Evolutionary conservation across 2,329 filamentous ascomycete species (phyloP).

Genomic region (Hypoxylon sp.): DNA sequence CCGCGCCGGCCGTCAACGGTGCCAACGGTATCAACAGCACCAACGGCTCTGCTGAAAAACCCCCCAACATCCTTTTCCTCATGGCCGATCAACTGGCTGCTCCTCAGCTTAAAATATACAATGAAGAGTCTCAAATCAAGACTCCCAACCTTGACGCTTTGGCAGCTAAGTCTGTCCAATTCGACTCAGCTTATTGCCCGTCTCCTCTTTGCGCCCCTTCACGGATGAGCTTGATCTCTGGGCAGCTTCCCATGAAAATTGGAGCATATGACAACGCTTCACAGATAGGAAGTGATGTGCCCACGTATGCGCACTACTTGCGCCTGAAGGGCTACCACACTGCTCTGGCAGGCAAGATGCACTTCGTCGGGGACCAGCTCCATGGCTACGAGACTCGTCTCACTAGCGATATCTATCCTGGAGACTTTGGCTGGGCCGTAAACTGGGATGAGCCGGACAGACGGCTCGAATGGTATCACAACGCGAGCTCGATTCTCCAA

Average conservation of each 20-base stretch:
- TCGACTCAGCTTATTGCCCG: constrained; percentile 94
- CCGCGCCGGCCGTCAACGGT: constrained; percentile 42
- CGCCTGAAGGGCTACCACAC: constrained; percentile 89
- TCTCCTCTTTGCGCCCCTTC: constrained; percentile 93
- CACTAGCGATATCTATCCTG: constrained; percentile 96
- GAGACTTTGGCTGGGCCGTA: constrained; percentile 93
- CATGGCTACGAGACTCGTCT: constrained; percentile 93
- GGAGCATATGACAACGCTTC: constrained; percentile 92
- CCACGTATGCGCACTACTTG: constrained; percentile 93
- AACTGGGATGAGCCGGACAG: constrained; percentile 94
- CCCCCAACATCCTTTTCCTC: constrained; percentile 89
- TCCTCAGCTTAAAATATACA: constrained; percentile 91
- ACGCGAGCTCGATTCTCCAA: constrained; percentile 92
- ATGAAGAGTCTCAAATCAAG: constrained; percentile 87
- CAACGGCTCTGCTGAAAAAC: constrained; percentile 52
- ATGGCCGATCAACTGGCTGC: constrained; percentile 97
- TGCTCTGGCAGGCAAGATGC: constrained; percentile 94
- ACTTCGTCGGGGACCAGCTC: constrained; percentile 94
- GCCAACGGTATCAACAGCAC: constrained; percentile 41
- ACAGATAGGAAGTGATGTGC: constrained; percentile 84
- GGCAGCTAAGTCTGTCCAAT: constrained; percentile 85
- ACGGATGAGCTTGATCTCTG: constrained; percentile 94
- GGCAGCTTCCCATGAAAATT: constrained; percentile 91
- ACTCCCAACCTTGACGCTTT: constrained; percentile 90
- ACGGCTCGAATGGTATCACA: constrained; percentile 95